Evolutionary conservation across 108 stramenopile species (phyloP).

Genomic region (Aurantiochytrium sp.): DNA sequence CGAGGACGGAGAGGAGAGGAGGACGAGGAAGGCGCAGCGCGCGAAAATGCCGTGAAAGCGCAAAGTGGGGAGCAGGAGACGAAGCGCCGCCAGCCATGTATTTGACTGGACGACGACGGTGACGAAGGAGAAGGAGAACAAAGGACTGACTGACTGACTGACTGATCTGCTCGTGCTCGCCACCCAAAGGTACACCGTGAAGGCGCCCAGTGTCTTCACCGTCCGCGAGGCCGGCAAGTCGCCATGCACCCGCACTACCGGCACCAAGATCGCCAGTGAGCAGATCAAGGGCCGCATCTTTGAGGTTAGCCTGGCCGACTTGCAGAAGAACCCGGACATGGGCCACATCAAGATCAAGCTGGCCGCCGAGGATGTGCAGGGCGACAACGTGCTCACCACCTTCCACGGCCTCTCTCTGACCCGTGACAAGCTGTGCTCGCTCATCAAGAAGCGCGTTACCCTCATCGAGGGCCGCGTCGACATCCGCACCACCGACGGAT

Average conservation of each 20-base stretch:
- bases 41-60: no score
- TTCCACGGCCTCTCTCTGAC: conserved; percentile 99
- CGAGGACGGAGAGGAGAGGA: no score
- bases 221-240: conserved; percentile 93
- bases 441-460: conserved; percentile 99
- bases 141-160: background rate
- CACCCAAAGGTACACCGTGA: conserved; percentile 94
- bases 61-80: no score
- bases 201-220: conserved; percentile 93
- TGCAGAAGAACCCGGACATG: conserved; percentile 88
- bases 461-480: conserved; percentile 98
- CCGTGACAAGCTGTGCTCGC: conserved; percentile 96
- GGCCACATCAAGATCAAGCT: conserved; percentile 96
- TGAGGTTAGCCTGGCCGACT: conserved; percentile 92
- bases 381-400: conserved; percentile 93
- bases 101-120: no score
- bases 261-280: conserved; percentile 96
- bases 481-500: conserved; percentile 94
- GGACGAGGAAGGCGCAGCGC: no score
- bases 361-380: conserved; percentile 97
- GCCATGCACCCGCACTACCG: conserved; percentile 93
- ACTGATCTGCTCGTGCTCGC: background rate
- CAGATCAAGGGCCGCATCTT: conserved; percentile 95
- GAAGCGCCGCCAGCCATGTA: no score
- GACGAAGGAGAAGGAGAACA: background rate